These are phyloP conservation scores for Biscutella auriculata DNA, from an alignment of 441 rosid species.

Conservation along the genomic window DNA sequence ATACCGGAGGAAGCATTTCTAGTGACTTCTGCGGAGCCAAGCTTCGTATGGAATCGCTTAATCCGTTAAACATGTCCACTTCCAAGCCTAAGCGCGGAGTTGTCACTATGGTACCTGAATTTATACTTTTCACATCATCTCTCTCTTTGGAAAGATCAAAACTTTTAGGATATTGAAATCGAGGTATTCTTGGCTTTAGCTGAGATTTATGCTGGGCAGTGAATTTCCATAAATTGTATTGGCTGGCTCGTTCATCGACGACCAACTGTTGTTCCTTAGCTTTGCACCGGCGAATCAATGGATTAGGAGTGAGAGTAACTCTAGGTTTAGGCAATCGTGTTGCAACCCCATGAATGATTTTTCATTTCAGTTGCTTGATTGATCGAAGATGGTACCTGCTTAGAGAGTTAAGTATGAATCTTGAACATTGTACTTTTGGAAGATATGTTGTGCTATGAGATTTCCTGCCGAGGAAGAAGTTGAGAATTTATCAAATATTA, in stretches of 20 bases:
- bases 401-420: constrained; percentile 1
- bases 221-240: background rate
- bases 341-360: background rate
- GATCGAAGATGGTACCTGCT: background rate
- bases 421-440: background rate
- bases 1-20: constrained; percentile 31
- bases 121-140: background rate
- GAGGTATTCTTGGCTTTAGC: background rate
- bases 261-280: background rate
- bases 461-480: constrained; percentile 1
- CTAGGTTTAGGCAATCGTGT: background rate
- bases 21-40: constrained; percentile 45
- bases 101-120: constrained; percentile 47
- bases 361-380: background rate
- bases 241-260: background rate
- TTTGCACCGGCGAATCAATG: background rate
- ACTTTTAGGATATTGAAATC: background rate
- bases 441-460: background rate
- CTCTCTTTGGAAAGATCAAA: background rate
- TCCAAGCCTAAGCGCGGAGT: constrained; percentile 57
- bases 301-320: background rate
- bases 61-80: constrained; percentile 33
- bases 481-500: background rate
- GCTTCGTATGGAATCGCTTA: constrained; percentile 37
- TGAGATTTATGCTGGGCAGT: background rate